These are phyloP conservation scores for Aspergillus neotritici DNA, from an alignment of 2,329 filamentous ascomycete species.

Conservation along the genomic window DNA sequence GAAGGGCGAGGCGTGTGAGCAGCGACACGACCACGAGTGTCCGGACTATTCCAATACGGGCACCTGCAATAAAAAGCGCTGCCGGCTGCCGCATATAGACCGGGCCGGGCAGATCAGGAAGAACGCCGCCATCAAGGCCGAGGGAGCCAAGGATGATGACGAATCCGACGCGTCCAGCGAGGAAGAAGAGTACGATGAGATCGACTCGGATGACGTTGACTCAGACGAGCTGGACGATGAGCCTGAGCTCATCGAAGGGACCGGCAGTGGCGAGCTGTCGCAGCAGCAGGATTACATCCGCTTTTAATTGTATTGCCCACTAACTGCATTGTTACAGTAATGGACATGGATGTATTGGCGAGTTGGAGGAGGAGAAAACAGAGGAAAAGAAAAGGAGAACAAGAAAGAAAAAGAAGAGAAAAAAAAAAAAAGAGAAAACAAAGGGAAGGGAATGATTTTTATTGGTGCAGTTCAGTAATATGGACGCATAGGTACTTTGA, in stretches of 20 bases:
- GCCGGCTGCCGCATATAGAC: constrained; percentile 81
- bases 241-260: constrained; percentile 32
- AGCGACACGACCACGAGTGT: constrained; percentile 88
- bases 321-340: constrained; percentile 15
- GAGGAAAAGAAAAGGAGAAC: neutral
- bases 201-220: constrained; percentile 66
- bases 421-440: neutral
- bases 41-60: constrained; percentile 92
- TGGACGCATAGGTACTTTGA: no score
- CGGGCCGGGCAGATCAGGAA: constrained; percentile 73
- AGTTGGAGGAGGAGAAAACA: neutral
- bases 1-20: constrained; percentile 67
- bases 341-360: neutral
- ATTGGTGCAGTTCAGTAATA: neutral
- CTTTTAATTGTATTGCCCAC: constrained; percentile 33
- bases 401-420: neutral
- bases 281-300: constrained; percentile 51
- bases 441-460: neutral
- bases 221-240: constrained; percentile 55
- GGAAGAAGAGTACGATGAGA: constrained; percentile 59
- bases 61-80: constrained; percentile 71
- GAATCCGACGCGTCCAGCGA: constrained; percentile 72
- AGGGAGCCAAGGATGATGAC: constrained; percentile 45
- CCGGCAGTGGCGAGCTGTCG: constrained; percentile 43
- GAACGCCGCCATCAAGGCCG: constrained; percentile 42